These are phyloP conservation scores for Lentinula detonsa DNA, from an alignment of 768 basidiomycete genomes.

Conservation along the genomic window DNA sequence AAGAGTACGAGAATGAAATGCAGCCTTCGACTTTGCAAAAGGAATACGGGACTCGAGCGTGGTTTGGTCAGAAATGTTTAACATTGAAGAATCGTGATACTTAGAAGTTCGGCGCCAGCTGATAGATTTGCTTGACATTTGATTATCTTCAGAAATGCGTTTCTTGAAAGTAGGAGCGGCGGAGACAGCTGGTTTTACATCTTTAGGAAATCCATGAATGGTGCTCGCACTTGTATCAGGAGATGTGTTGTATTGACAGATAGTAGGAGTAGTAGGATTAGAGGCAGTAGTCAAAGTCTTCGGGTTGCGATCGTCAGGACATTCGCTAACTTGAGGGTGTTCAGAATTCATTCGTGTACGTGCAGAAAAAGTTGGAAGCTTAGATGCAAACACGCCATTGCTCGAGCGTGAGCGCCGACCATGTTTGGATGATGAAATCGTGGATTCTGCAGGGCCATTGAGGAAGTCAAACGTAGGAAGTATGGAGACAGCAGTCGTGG, in stretches of 20 bases:
- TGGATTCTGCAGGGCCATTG: neutral
- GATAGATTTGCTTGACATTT: neutral
- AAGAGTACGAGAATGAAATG: neutral
- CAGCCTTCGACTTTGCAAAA: neutral
- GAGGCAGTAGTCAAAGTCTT: neutral
- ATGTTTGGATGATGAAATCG: neutral
- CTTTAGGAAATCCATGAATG: neutral
- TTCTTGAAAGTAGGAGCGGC: neutral
- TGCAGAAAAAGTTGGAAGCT: neutral
- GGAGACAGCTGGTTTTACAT: neutral
- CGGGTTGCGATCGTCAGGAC: neutral
- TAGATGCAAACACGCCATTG: neutral
- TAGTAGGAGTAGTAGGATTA: neutral
- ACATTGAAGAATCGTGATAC: neutral
- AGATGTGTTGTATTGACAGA: neutral
- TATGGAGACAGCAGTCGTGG: no score
- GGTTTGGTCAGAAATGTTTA: neutral
- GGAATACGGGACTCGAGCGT: neutral
- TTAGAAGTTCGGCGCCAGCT: neutral
- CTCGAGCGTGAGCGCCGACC: neutral
- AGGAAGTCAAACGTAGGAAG: neutral
- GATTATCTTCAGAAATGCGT: neutral
- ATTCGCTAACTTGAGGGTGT: neutral
- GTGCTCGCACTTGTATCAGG: neutral
- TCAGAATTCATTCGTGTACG: neutral